Base-by-base conservation (phyloP, 495 filamentous ascomycete genomes). In the Apodospora peruviana region DNA sequence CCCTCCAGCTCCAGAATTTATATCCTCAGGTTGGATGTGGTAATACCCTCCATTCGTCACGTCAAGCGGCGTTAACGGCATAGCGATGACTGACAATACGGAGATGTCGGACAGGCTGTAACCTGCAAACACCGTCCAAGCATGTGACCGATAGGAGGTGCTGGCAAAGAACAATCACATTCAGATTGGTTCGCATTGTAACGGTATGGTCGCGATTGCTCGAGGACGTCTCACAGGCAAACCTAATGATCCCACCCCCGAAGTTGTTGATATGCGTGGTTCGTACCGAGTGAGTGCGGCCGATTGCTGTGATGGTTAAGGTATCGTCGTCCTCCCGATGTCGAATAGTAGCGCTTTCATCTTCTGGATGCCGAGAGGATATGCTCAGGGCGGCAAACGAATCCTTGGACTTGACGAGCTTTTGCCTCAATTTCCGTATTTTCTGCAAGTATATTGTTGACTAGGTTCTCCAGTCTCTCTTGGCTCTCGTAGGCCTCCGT, bases 71-170 rank as follows among this genome's bases (percentile, higher is more conserved):
- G 3, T 9, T 1, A 49, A 17, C 1, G 47, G 47, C 47, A 49
- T 49, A 9, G 47, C 47, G 40, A 43, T 43, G 12, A 49, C 47
- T 3, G 47, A 49, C 16, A 49, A 23, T 14, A 49, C 23, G 23
- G 47, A 49, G 11, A 49, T 49, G 22, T 49, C 38, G 39, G 47
- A 37, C 1, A 49, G 38, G 29, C 47, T 49, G 47, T 49, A 49
- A 3, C 47, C 47, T 1, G 37, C n/a, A 14, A 49, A 43, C 14
- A 43, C 19, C 3, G 44, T 37, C 43, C 23, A 35, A 16, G 16
- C 24, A 17, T 44, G 41, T 10, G 45, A 47, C 7, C 45, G 32
- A 5, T 3, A 4, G 17, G 37, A 22, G 24, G 3, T 42, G 38
- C 38, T 49, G 17, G 37, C 17, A 19, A 49, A 42, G 4, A 38